These are phyloP conservation scores for Termitomyces sp. DNA, from an alignment of 768 basidiomycete species.

Conservation along the genomic window DNA sequence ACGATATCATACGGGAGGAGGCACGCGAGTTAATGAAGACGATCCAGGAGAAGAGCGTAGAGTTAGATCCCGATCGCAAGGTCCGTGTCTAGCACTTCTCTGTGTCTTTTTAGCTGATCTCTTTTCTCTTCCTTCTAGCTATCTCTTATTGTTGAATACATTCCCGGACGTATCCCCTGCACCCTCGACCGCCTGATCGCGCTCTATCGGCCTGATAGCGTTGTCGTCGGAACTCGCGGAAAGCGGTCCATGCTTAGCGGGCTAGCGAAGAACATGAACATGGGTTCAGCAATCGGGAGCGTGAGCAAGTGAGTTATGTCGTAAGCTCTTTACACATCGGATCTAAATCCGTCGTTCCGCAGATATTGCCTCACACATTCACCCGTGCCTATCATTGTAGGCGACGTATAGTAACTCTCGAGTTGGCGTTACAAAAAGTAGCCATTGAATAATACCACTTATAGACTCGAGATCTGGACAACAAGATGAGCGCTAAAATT, in stretches of 20 bases:
- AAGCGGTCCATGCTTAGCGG: constrained; percentile 39
- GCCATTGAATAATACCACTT: constrained; percentile 50
- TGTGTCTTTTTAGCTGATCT: not conserved
- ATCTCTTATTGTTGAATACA: constrained; percentile 90
- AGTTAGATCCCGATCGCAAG: constrained; percentile 75
- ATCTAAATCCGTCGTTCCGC: not conserved
- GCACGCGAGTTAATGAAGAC: constrained; percentile 76
- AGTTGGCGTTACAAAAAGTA: constrained; percentile 53
- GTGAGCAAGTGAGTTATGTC: constrained; percentile 38
- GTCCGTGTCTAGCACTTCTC: constrained; percentile 32
- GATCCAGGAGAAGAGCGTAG: constrained; percentile 79
- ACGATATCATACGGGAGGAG: constrained; percentile 76
- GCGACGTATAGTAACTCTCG: constrained; percentile 63
- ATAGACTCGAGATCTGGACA: constrained; percentile 46
- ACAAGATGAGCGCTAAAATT: not conserved
- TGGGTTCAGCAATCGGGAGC: constrained; percentile 42
- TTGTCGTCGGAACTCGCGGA: constrained; percentile 91
- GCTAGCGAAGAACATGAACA: constrained; percentile 29
- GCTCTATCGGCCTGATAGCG: constrained; percentile 85
- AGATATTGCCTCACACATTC: constrained; percentile 88
- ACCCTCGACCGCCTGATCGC: constrained; percentile 92
- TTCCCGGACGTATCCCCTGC: constrained; percentile 86
- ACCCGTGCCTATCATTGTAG: constrained; percentile 95
- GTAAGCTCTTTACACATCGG: too few relatives aligned
- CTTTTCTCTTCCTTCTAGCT: constrained; percentile 41